Evolutionary conservation across 2,329 filamentous ascomycete species (phyloP), one percentile per base, ranked within the genome.

Genomic region (Zelopaecilomyces penicillatus): DNA sequence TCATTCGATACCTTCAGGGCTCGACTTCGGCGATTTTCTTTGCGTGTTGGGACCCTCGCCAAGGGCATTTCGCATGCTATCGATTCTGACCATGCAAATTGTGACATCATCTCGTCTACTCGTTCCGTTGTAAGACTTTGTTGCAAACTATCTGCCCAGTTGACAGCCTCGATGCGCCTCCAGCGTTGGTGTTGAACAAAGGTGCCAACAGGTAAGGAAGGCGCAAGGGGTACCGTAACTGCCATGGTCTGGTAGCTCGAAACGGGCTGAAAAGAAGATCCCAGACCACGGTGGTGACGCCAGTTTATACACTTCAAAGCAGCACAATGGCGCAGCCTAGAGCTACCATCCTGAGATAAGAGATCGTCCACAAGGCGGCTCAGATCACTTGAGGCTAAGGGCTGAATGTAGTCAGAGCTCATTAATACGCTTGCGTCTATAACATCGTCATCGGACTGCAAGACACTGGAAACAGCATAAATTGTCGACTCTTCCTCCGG

Each of bases 351-450:
- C 4, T 76, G 74, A 38, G 88, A 83, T 54, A 97, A 90, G 1
- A 96, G 68, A 12, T 78, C 77, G 6, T 80, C 70, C n/a, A 95
- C 76, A 1, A 97, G 70, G 6, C 68, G 63, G 5, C 64, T 57
- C 2, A 97, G 76, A 36, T 97, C 90, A 6, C 88, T 93, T 1
- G 77, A 65, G 3, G 86, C 66, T 4, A 96, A 71, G 1, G 91
- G 91, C 49, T 87, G 83, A 10, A 93, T 71, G 59, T 96, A 97
- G 56, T 93, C 86, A 1, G 90, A 83, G 45, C 83, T 89, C 91
- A 97, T 97, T 12, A 97, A 74, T 0, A 95, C 71, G 56, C 88
- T 95, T 12, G 90, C 91, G 61, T 97, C 91, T 83, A 97, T 94
- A 37, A 76, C 80, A 34, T 95, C 87, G 48, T 80, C 69, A 55